phyloP scores from a whole-genome alignment of 164 flowering plant species.

The Macadamia integrifolia region DNA sequence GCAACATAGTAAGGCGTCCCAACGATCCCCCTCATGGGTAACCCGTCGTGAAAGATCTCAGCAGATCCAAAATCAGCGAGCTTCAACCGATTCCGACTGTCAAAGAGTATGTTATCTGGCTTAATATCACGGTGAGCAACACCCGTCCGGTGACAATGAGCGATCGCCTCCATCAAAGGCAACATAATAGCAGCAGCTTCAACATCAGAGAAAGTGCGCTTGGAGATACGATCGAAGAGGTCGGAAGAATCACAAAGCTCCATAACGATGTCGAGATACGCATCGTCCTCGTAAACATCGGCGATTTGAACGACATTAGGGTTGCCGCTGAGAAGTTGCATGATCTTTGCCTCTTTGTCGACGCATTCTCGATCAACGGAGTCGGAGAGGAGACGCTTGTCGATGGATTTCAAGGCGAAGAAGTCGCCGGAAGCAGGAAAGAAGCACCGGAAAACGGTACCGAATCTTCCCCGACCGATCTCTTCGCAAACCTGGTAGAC shows the following conservation, averaged over 20 bases:
- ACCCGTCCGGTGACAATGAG: constrained; percentile 50
- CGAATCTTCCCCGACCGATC: constrained; percentile 70
- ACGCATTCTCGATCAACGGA: constrained; percentile 52
- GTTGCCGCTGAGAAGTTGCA: constrained; percentile 35
- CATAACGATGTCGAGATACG: constrained; percentile 33
- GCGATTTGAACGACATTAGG: constrained; percentile 39
- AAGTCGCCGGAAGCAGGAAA: constrained; percentile 27
- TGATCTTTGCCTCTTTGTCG: constrained; percentile 57
- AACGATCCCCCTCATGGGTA: constrained; percentile 47
- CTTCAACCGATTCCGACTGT: constrained; percentile 29
- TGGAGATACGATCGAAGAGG: constrained; percentile 36
- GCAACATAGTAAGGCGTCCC: constrained; percentile 93
- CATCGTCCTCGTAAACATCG: constrained; percentile 41
- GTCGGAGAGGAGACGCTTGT: constrained; percentile 40
- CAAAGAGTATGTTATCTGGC: constrained; percentile 69
- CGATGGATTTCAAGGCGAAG: constrained; percentile 57
- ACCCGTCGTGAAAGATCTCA: constrained; percentile 34
- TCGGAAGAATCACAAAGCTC: constrained; percentile 44
- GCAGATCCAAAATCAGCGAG: constrained; percentile 80
- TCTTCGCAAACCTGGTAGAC: constrained; percentile 54
- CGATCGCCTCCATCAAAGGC: constrained; percentile 39
- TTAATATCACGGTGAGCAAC: constrained; percentile 67
- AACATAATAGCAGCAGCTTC: constrained; percentile 30
- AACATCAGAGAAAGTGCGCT: constrained; percentile 25
- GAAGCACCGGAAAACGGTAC: constrained; percentile 50